Evolutionary conservation across 208 protist species (phyloP).

Genomic region (Leishmania tropica): DNA sequence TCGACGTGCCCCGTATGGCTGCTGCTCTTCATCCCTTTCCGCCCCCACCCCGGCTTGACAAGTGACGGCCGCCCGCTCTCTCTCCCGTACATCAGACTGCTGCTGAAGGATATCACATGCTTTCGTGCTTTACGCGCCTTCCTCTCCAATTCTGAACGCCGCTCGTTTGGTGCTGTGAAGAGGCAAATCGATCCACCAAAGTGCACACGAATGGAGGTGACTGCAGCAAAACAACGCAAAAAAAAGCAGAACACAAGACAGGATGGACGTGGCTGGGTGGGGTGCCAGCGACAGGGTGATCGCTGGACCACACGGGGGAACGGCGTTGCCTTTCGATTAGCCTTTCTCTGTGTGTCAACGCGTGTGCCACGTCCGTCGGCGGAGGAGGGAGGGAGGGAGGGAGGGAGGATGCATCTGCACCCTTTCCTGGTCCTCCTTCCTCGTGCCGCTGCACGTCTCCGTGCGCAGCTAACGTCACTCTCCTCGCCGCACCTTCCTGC

Average conservation of each 20-base stretch:
- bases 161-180: neutral
- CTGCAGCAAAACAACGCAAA: neutral
- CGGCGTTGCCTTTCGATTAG: conserved; percentile 3
- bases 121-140: neutral
- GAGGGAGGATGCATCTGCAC: neutral
- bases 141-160: neutral
- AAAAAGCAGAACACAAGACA: neutral
- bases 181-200: neutral
- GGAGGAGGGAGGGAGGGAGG: neutral
- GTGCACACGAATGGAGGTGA: neutral
- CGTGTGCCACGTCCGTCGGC: neutral
- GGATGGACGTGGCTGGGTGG: neutral
- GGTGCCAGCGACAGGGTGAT: neutral
- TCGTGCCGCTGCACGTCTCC: neutral
- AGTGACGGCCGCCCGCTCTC: neutral
- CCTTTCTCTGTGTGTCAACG: conserved; percentile 6
- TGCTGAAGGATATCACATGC: neutral
- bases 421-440: neutral
- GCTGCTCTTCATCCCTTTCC: neutral
- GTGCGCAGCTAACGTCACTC: neutral
- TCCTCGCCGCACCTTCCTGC: neutral
- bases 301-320: neutral
- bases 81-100: neutral
- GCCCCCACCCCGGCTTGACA: neutral
- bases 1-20: neutral